Percentiles rank a stretch among this genome's conserved stretches.
Evolutionary conservation across 768 basidiomycete species (phyloP).

Genomic region (Tylopilus cervinicoccineus): DNA sequence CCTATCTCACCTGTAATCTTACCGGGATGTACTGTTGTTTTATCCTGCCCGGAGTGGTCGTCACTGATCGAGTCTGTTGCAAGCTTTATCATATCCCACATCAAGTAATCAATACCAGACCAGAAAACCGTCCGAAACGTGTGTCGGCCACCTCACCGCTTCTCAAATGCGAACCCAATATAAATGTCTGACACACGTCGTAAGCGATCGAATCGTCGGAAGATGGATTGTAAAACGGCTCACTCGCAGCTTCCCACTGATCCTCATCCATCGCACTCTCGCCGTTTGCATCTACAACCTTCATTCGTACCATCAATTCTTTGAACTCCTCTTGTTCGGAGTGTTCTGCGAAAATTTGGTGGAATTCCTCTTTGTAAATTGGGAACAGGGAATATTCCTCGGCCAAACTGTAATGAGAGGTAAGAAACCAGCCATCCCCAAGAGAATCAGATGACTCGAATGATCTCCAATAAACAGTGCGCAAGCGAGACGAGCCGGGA

Average conservation of each 20-base stretch:
- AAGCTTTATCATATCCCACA: conserved; percentile 1
- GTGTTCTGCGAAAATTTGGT: conserved; percentile 82
- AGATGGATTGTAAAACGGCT: conserved; percentile 31
- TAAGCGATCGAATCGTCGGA: conserved; percentile 1
- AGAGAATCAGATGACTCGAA: neutral
- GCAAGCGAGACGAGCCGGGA: neutral
- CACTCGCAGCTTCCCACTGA: conserved; percentile 99
- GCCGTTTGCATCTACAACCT: conserved; percentile 80
- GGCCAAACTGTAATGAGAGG: conserved; percentile 59
- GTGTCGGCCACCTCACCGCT: conserved; percentile 33
- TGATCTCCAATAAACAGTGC: neutral
- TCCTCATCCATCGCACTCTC: conserved; percentile 91
- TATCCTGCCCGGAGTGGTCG: neutral
- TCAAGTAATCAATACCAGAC: conserved; percentile 5
- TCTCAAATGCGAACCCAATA: conserved; percentile 89
- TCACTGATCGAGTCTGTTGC: neutral
- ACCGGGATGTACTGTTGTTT: conserved; percentile 19
- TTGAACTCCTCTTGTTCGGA: conserved; percentile 76
- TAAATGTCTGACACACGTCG: conserved; percentile 67
- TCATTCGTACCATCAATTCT: conserved; percentile 85
- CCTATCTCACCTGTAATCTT: conserved; percentile 31
- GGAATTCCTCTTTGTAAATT: conserved; percentile 85
- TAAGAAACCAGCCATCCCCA: conserved; percentile 10
- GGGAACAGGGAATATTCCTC: conserved; percentile 71
- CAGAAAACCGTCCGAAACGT: conserved; percentile 4